Conservation (phyloP, 2,329 filamentous ascomycete species). For the Gaeumannomyces sp. region DNA sequence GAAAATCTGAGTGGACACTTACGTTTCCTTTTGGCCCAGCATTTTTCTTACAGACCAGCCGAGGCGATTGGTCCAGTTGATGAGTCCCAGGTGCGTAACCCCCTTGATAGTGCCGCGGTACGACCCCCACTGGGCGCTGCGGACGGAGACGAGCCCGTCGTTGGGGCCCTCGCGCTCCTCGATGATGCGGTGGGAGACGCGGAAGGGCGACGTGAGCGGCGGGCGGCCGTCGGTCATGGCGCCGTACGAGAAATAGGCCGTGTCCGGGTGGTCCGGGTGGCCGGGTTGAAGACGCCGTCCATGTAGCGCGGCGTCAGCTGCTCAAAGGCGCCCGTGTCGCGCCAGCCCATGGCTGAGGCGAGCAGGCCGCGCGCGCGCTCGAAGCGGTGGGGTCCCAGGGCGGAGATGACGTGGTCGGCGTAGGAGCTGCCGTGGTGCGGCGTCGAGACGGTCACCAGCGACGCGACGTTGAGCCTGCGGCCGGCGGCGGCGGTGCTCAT, state of each 20-base stretch:
- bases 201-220: slow-evolving; percentile 61
- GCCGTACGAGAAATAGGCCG: slow-evolving; percentile 59
- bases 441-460: slow-evolving; percentile 49
- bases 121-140: slow-evolving; percentile 54
- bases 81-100: slow-evolving; percentile 59
- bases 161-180: slow-evolving; percentile 50
- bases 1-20: slow-evolving; percentile 25
- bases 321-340: slow-evolving; percentile 54
- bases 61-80: slow-evolving; percentile 61
- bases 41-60: slow-evolving; percentile 47
- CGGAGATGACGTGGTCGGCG: slow-evolving; percentile 46
- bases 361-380: slow-evolving; percentile 50
- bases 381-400: slow-evolving; percentile 39
- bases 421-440: slow-evolving; percentile 51
- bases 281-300: slow-evolving; percentile 51
- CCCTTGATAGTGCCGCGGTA: slow-evolving; percentile 58
- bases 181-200: slow-evolving; percentile 45
- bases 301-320: slow-evolving; percentile 57
- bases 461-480: slow-evolving; percentile 37
- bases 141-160: slow-evolving; percentile 62
- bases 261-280: slow-evolving; percentile 43
- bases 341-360: slow-evolving; percentile 37
- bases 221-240: slow-evolving; percentile 39
- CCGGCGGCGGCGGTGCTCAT: slow-evolving; percentile 25
- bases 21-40: slow-evolving; percentile 47